Conservation (phyloP, 2,329 filamentous ascomycete species). For the Monosporascus ibericus region DNA sequence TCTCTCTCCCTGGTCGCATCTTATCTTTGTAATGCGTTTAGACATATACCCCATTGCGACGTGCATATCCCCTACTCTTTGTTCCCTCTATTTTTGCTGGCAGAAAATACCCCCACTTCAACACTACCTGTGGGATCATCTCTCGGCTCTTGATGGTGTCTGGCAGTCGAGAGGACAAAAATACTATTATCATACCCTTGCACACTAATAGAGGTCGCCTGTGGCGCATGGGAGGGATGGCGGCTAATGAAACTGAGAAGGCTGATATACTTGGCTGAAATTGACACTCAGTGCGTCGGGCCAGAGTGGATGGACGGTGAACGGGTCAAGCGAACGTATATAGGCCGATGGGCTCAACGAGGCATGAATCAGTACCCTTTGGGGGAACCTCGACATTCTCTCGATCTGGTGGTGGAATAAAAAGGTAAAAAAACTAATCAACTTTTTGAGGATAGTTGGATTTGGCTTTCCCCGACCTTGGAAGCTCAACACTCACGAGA, state of each 20-base stretch:
- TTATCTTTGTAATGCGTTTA: constrained; percentile 2
- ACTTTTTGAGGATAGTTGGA: no score
- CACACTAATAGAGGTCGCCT: neutral
- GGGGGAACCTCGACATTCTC: neutral
- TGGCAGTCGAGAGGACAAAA: neutral
- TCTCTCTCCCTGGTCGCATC: neutral
- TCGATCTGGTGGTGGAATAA: neutral
- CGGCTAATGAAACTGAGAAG: neutral
- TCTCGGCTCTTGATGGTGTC: neutral
- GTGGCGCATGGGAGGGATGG: neutral
- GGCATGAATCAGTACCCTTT: no score
- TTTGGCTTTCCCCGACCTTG: no score
- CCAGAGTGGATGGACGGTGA: neutral
- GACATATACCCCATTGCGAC: constrained; percentile 8
- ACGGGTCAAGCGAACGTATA: neutral
- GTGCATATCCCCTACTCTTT: neutral
- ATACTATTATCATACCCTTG: neutral
- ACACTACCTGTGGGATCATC: neutral
- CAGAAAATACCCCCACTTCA: constrained; percentile 9
- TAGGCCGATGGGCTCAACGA: neutral
- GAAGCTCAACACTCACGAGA: no score
- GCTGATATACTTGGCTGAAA: neutral
- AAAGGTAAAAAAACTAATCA: no score
- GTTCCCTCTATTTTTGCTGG: constrained; percentile 3
- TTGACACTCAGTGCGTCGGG: neutral